Base-by-base conservation (phyloP, 352 stramenopile genomes). In the Phytophthora citrophthora region DNA sequence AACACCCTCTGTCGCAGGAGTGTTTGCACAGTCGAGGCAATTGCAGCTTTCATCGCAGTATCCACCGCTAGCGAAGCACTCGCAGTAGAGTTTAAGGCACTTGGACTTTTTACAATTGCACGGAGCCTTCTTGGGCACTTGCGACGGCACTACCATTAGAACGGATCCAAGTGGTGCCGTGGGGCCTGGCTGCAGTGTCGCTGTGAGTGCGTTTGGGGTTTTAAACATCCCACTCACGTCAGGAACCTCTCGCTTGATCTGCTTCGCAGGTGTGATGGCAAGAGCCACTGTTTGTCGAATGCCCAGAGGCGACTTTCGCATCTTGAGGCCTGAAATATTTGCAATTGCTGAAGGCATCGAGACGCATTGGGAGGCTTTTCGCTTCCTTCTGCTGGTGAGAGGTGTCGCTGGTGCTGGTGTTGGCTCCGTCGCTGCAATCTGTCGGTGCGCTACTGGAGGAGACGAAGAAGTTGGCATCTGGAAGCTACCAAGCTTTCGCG, bases 61-160 rank as follows among this genome's bases (percentile, higher is more conserved):
- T 16, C 88, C 79, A 11, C 94, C 89, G 26, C 86, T 91, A 1
- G 91, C 90, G 68, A 99, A 99, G 65, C 97, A 99, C 64, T 99
- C 93, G 64, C 97, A 99, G 68, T 80, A 97, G 24, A 99, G 64
- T 75, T 99, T 99, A 13, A 99, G 82, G 54, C 97, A 99, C 72
- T 98, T 97, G 31, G 95, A 98, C 72, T 98, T 98, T 65, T 99
- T 99, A 80, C 97, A 99, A 48, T 98, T 99, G 80, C 97, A 99
- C 5, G 85, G 84, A 0, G 85, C 81, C 41, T 90, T 91, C 48
- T 88, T 94, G 36, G 62, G 38, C 6, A 60, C 20, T 20, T 61
- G 38, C 9, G 52, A 23, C 18, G 70, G 32, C 12, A 71, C 31
- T 15, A 48, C 40, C 8, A 46, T 32, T 24, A 60, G 34, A 23